Evolutionary conservation across 2,329 filamentous ascomycete species (phyloP).

Genomic region (Colletotrichum brevisporum): DNA sequence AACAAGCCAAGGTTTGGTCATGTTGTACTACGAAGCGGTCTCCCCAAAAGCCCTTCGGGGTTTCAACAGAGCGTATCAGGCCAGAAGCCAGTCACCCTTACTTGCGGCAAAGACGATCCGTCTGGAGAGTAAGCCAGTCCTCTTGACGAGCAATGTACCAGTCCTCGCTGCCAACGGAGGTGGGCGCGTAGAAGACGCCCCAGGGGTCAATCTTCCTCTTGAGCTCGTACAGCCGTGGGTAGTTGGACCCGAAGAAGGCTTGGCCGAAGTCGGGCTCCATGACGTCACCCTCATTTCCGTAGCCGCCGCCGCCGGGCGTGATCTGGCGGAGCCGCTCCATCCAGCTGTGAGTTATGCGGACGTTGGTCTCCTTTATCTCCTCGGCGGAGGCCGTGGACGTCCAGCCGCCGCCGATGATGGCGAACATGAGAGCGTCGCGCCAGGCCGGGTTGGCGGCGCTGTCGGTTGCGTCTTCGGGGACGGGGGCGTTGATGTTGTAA

Average conservation of each 20-base stretch:
- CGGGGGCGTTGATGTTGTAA: slow-evolving; percentile 42
- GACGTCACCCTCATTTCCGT: slow-evolving; percentile 51
- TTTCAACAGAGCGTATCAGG: too few species aligned
- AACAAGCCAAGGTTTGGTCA: too few species aligned
- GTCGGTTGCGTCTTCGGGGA: slow-evolving; percentile 43
- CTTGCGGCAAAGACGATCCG: slow-evolving; percentile 32
- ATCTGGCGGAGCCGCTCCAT: slow-evolving; percentile 48
- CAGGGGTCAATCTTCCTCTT: slow-evolving; percentile 51
- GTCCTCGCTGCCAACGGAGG: slow-evolving; percentile 48
- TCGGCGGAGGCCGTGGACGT: slow-evolving; percentile 22
- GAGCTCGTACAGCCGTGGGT: slow-evolving; percentile 45
- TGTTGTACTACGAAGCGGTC: too few species aligned
- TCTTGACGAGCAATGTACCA: slow-evolving; percentile 43
- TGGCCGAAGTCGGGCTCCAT: slow-evolving; percentile 49
- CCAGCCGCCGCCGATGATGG: slow-evolving; percentile 45
- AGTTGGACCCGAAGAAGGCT: slow-evolving; percentile 50
- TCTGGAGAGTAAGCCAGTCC: slow-evolving; percentile 40
- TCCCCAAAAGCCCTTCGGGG: too few species aligned
- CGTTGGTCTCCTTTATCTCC: slow-evolving; percentile 42
- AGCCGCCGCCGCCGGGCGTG: slow-evolving; percentile 45
- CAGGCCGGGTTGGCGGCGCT: slow-evolving; percentile 62
- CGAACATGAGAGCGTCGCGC: slow-evolving; percentile 56
- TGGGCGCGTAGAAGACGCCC: slow-evolving; percentile 47
- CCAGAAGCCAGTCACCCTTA: not conserved
- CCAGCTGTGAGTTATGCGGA: slow-evolving; percentile 49